Base-by-base conservation (phyloP, 495 filamentous ascomycete species). In the Hapsidospora chrysogenum region DNA sequence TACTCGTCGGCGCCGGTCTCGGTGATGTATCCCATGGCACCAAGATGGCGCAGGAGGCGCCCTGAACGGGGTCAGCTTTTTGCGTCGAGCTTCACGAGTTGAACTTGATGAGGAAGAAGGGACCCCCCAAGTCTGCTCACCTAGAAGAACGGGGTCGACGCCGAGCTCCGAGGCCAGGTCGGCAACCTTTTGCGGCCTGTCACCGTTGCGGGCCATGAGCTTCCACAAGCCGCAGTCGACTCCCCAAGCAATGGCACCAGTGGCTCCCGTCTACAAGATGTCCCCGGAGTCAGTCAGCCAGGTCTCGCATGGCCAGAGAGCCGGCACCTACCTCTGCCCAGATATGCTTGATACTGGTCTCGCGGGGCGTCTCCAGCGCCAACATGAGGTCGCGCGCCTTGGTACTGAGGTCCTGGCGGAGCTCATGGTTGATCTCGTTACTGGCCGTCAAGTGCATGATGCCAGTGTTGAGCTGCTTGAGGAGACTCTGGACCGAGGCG, bases 21-120 rank as follows among this genome's bases (percentile, higher is more conserved):
- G 5, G 31, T 27, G 27, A 74, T 51, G 25, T 63, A 49, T 5
- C 59, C 61, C 58, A 67, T 65, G 33, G 67, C 59, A 8, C 52
- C 56, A 0, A 72, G 39, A 31, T 73, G 66, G 38, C 57, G 59
- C 36, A 72, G 41, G 17, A 68, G 44, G 7, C 60, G 58, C 1
- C n/a, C n/a, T n/a, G n/a, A n/a, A n/a, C n/a, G n/a, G n/a, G n/a
- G n/a, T n/a, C n/a, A n/a, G n/a, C n/a, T n/a, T n/a, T n/a, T n/a
- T n/a, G n/a, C n/a, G n/a, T n/a, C n/a, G n/a, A n/a, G n/a, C n/a
- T n/a, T n/a, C 38, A 41, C 41, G 17, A 7, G 6, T 9, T 10
- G 0, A 15, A 1, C 3, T 6, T 1, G 11, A 4, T 20, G 20
- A 17, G 41, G 17, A 40, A 18, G 19, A 17, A 10, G 2, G n/a